These are phyloP conservation scores for Cucurbita moschata DNA, from an alignment of 306 rosid genomes.

Conservation along the genomic window DNA sequence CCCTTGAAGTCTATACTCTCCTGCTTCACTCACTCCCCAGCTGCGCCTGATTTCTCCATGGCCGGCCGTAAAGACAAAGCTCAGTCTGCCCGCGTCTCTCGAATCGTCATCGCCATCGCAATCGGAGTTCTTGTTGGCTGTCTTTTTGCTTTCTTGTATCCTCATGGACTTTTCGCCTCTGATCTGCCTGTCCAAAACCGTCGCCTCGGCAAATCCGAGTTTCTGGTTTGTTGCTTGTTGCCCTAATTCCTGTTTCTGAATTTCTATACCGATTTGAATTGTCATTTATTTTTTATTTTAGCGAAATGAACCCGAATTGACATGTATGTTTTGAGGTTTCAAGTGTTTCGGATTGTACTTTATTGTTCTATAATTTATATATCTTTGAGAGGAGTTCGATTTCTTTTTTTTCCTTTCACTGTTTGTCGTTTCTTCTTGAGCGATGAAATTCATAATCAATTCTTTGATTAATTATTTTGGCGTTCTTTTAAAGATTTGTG, in stretches of 20 bases:
- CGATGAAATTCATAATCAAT: not conserved
- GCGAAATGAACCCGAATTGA: not conserved
- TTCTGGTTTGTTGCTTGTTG: conserved; percentile 28
- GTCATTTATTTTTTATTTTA: not conserved
- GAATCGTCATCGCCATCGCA: conserved; percentile 27
- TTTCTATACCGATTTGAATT: not conserved
- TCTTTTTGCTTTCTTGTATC: conserved; percentile 39
- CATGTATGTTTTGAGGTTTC: not conserved
- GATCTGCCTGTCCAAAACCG: conserved; percentile 17
- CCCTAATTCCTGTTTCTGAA: not conserved
- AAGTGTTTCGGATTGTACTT: not conserved
- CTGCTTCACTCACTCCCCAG: not conserved
- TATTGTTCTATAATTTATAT: not conserved
- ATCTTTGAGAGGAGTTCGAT: not conserved
- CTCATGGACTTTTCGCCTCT: conserved; percentile 36
- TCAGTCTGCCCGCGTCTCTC: conserved; percentile 36
- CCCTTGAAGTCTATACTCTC: not conserved
- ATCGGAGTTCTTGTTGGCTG: conserved; percentile 53
- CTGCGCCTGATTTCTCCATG: conserved; percentile 21
- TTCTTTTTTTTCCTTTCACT: not conserved
- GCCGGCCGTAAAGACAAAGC: conserved; percentile 62
- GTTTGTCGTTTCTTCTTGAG: not conserved
- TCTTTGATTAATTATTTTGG: not conserved
- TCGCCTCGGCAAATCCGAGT: conserved; percentile 23
- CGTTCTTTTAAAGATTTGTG: not conserved